Evolutionary conservation across 163 green algal genomes (phyloP), one percentile per base, ranked within the genome.

Genomic region (Botryococcus braunii): DNA sequence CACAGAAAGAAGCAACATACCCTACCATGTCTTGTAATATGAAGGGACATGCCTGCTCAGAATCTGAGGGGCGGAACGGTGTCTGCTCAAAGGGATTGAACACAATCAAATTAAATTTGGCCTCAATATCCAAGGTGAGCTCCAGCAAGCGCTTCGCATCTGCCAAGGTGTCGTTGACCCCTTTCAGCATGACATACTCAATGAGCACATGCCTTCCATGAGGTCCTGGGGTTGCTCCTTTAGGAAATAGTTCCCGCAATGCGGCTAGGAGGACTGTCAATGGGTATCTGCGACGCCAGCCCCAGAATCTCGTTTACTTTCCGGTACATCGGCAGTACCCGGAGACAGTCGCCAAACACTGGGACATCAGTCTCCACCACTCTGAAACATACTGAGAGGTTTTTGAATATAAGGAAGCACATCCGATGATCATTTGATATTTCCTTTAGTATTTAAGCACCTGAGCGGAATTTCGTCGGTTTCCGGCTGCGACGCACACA

Each of bases 41-140:
- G 43, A 27, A 17, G 43, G 43, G 13, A 52, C 43, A 52, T 17
- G 43, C 43, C 43, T 52, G 43, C 13, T 84, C 71, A 1, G 38
- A 57, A 5, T 47, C 56, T 3, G 74, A 83, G 4, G 79, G 63
- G 41, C 70, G 69, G 78, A 96, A 96, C 31, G 49, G 71, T 0
- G 88, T 92, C 46, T 90, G 91, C 1, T 71, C 39, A 63, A 95
- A 88, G 4, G 88, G 77, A 76, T 97, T 98, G 85, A 96, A 98
- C 31, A 82, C 68, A 67, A 96, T 95, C 25, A 97, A 80, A 79
- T 97, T 97, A 62, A 96, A 76, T 71, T 95, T 95, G 80, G 79
- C 88, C 21, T 88, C 76, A 7, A 95, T 78, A 11, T 69, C 50
- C 5, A 74, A 25, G 37, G 85, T 67, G 46, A 96, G 73, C 29